phyloP scores from a whole-genome alignment of 2,329 filamentous ascomycete genomes.

The Sphaerostilbella broomeana region DNA sequence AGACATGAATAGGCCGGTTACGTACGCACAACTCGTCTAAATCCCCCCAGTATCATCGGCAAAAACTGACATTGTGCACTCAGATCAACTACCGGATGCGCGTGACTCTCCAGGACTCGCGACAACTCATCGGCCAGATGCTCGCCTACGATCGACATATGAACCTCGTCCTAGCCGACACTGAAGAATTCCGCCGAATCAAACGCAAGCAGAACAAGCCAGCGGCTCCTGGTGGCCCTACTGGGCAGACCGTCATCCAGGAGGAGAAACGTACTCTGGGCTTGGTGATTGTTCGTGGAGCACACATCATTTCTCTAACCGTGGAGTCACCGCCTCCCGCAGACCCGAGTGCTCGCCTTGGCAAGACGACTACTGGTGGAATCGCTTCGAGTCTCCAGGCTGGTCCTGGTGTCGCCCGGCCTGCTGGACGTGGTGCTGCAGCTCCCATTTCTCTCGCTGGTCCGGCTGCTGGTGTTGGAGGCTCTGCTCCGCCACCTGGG shows the following conservation, averaged over 20 bases:
- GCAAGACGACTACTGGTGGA: slow-evolving; percentile 64
- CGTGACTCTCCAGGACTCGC: slow-evolving; percentile 87
- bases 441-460: slow-evolving; percentile 70
- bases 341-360: slow-evolving; percentile 84
- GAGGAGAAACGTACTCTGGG: slow-evolving; percentile 98
- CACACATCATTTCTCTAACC: slow-evolving; percentile 88
- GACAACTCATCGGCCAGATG: slow-evolving; percentile 97
- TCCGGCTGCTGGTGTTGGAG: slow-evolving; percentile 81
- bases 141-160: slow-evolving; percentile 99
- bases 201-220: slow-evolving; percentile 77
- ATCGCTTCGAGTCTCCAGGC: slow-evolving; percentile 65
- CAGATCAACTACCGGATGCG: slow-evolving; percentile 99
- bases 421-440: slow-evolving; percentile 74
- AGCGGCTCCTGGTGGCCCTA: slow-evolving; percentile 54
- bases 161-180: slow-evolving; percentile 98
- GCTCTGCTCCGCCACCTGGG: slow-evolving; percentile 56
- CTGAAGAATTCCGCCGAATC: slow-evolving; percentile 91
- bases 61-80: slow-evolving; percentile 9
- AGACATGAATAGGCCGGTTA: slow-evolving; percentile 56
- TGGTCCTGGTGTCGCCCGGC: slow-evolving; percentile 84
- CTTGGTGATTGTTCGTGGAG: slow-evolving; percentile 87
- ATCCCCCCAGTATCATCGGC: slow-evolving; percentile 18
- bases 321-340: slow-evolving; percentile 94
- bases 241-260: slow-evolving; percentile 67
- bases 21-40: slow-evolving; percentile 47